phyloP scores from a whole-genome alignment of 2,329 filamentous ascomycete species.

The Talaromyces pinophilus region DNA sequence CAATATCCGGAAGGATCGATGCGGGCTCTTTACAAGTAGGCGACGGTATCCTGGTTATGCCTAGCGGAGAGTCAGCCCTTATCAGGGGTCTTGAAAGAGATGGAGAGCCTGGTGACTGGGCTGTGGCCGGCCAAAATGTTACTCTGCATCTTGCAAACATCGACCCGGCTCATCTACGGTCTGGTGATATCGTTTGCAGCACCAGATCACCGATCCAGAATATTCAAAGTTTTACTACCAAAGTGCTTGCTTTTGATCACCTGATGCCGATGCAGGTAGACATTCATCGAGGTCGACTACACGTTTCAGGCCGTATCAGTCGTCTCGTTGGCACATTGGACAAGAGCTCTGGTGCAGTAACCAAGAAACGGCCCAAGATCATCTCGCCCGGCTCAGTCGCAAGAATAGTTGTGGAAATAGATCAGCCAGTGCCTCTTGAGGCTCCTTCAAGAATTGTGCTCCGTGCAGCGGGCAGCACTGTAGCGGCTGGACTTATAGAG shows the following conservation, averaged over 20 bases:
- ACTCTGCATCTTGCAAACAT: slow-evolving; percentile 82
- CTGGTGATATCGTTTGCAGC: slow-evolving; percentile 84
- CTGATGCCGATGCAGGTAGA: slow-evolving; percentile 87
- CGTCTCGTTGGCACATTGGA: slow-evolving; percentile 74
- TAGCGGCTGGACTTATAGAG: slow-evolving; percentile 85
- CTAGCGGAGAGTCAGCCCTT: slow-evolving; percentile 75
- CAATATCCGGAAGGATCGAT: slow-evolving; percentile 82
- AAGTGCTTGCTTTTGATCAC: slow-evolving; percentile 86
- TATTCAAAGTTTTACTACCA: slow-evolving; percentile 73
- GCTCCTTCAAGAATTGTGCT: slow-evolving; percentile 77
- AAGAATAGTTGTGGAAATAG: slow-evolving; percentile 72
- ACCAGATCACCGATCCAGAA: slow-evolving; percentile 67
- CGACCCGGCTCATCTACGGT: slow-evolving; percentile 76
- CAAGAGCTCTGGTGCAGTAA: slow-evolving; percentile 71
- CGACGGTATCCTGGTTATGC: slow-evolving; percentile 76
- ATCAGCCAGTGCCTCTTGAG: slow-evolving; percentile 75
- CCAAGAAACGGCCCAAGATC: slow-evolving; percentile 82
- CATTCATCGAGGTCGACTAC: slow-evolving; percentile 80
- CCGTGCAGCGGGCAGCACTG: slow-evolving; percentile 75
- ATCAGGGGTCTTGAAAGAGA: slow-evolving; percentile 82
- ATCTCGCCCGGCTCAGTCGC: slow-evolving; percentile 78
- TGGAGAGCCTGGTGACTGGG: slow-evolving; percentile 75
- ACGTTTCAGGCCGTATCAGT: slow-evolving; percentile 73
- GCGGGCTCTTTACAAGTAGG: slow-evolving; percentile 81
- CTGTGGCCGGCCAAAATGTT: slow-evolving; percentile 86